Percentiles rank a stretch among this genome's conserved stretches.
These are phyloP conservation scores for Penicillium cataractarum DNA, from an alignment of 495 filamentous ascomycete species.

Conservation along the genomic window DNA sequence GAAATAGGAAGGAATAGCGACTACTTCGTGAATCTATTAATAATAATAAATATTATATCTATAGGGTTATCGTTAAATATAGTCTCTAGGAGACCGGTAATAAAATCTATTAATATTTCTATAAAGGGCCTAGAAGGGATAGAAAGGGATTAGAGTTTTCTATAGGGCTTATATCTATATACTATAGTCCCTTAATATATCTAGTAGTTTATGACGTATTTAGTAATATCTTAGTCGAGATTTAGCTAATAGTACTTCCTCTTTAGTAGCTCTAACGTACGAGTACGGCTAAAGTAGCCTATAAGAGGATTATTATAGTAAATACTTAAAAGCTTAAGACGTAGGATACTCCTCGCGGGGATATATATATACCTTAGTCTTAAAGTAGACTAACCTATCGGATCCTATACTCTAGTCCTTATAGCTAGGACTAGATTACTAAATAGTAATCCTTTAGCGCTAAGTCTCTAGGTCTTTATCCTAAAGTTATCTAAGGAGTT, in stretches of 20 bases:
- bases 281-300: neutral
- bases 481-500: neutral
- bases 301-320: slow-evolving; percentile 1
- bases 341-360: neutral
- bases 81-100: neutral
- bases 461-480: neutral
- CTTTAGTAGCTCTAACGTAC: neutral
- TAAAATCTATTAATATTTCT: too few species aligned
- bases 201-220: neutral
- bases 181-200: neutral
- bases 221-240: neutral
- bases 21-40: too few species aligned
- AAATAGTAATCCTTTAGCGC: neutral
- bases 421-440: neutral
- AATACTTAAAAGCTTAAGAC: neutral
- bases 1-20: too few species aligned
- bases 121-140: too few species aligned
- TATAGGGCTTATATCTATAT: neutral
- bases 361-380: neutral
- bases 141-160: too few species aligned
- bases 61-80: too few species aligned
- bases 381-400: neutral
- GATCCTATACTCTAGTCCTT: neutral
- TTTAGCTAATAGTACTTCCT: neutral
- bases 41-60: too few species aligned